Evolutionary conservation across 192 early-diverging fungal genomes (phyloP), one percentile per base, ranked within the genome.

Genomic region (Borealophlyctis nickersoniae): DNA sequence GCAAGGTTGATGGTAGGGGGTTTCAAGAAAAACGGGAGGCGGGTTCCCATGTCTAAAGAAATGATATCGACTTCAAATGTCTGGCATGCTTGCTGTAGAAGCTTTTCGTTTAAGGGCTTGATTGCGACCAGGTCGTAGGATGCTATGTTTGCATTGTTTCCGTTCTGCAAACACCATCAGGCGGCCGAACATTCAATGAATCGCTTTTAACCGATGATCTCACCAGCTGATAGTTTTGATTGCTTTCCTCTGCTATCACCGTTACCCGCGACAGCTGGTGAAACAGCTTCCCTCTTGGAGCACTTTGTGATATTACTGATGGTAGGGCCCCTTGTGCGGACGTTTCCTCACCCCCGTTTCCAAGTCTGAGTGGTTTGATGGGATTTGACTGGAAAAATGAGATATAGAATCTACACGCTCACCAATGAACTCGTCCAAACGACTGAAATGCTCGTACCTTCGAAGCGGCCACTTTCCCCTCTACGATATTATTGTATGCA

Each of bases 11-110:
- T 69, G 2, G 80, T 85, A 16, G 85, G 68, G 52, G 79, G 72
- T 63, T 86, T 85, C 48, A 94, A 51, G 70, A 78, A 82, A 67
- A 89, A 89, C 26, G 86, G 84, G 31, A 93, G 59, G 36, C 88
- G 73, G 54, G 77, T 54, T 23, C 75, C 70, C 68, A 86, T 69
- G 58, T 92, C 92, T 14, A 95, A 68, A 31, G 87, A 83, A 36
- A 95, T 92, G 36, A 95, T 87, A 66, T 95, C 93, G 23, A 91
- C 69, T 36, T 93, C 91, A 30, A 82, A 71, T 28, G 77, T 73
- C 22, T 71, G 60, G 62, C 89, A 92, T 7, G 89, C 88, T 29
- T 74, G 60, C 39, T 87, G 84, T 45, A 92, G 89, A 1, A 83
- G 68, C 30, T 90, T 88, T 72, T 93, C 88, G 31, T 72, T 84